These are phyloP conservation scores for Globisporangium canariense DNA, from an alignment of 352 stramenopile species.

Conservation along the genomic window DNA sequence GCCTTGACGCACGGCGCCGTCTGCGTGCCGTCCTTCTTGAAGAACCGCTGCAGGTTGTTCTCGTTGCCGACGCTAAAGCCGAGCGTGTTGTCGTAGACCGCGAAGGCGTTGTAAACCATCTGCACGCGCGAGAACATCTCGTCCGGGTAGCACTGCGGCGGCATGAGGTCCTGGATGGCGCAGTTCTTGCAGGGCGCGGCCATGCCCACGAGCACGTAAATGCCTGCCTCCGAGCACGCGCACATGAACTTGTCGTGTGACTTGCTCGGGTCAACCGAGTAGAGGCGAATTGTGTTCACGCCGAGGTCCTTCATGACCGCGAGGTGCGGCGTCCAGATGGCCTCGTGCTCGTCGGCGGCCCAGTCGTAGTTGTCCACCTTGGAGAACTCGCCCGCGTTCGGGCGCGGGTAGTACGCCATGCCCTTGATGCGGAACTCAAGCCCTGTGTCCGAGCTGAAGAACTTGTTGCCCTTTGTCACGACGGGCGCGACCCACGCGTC, in stretches of 20 bases:
- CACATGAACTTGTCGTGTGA: slow-evolving; percentile 82
- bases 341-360: slow-evolving; percentile 49
- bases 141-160: slow-evolving; percentile 46
- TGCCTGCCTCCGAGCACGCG: slow-evolving; percentile 39
- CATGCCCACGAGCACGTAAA: slow-evolving; percentile 56
- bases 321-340: slow-evolving; percentile 54
- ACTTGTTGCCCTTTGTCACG: slow-evolving; percentile 70
- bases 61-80: slow-evolving; percentile 49
- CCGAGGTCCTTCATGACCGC: slow-evolving; percentile 50
- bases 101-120: slow-evolving; percentile 55
- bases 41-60: slow-evolving; percentile 40
- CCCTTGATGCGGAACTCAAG: slow-evolving; percentile 65
- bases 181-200: slow-evolving; percentile 40
- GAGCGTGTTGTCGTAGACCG: slow-evolving; percentile 54
- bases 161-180: slow-evolving; percentile 27
- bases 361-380: slow-evolving; percentile 54
- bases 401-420: slow-evolving; percentile 69
- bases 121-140: slow-evolving; percentile 36
- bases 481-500: slow-evolving; percentile 25
- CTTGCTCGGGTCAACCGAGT: slow-evolving; percentile 56
- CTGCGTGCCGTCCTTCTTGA: slow-evolving; percentile 23
- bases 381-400: slow-evolving; percentile 51
- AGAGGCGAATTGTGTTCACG: slow-evolving; percentile 70
- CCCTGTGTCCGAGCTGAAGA: slow-evolving; percentile 51
- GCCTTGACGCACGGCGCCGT: slow-evolving; percentile 48